These are phyloP conservation scores for Claviceps monticola DNA, from an alignment of 2,329 filamentous ascomycete species.

Conservation along the genomic window DNA sequence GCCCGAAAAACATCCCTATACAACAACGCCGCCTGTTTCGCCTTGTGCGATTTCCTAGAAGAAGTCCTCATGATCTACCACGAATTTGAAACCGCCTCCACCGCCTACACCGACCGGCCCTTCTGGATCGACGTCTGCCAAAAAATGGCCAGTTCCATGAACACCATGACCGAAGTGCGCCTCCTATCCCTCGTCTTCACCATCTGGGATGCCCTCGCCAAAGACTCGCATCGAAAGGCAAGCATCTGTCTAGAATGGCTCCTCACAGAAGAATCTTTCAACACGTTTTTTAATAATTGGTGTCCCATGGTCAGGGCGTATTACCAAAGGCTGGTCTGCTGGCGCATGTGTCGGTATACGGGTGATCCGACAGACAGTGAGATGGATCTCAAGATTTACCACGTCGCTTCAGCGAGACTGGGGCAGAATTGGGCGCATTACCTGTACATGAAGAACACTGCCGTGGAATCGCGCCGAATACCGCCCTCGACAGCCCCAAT, in stretches of 20 bases:
- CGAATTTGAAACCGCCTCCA: slow-evolving; percentile 28
- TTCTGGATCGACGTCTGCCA: slow-evolving; percentile 78
- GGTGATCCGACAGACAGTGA: slow-evolving; percentile 48
- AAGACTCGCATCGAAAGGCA: slow-evolving; percentile 52
- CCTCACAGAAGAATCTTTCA: slow-evolving; percentile 60
- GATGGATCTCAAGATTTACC: slow-evolving; percentile 57
- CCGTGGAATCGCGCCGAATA: slow-evolving; percentile 39
- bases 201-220: slow-evolving; percentile 60
- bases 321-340: slow-evolving; percentile 81
- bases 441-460: slow-evolving; percentile 55
- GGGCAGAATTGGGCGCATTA: slow-evolving; percentile 68
- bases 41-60: slow-evolving; percentile 82
- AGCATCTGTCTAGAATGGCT: slow-evolving; percentile 62
- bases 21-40: slow-evolving; percentile 73
- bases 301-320: slow-evolving; percentile 91
- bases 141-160: slow-evolving; percentile 68
- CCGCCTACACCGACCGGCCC: slow-evolving; percentile 52
- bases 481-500: slow-evolving; percentile 68
- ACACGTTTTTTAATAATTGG: slow-evolving; percentile 82
- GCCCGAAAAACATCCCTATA: slow-evolving; percentile 66
- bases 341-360: slow-evolving; percentile 69
- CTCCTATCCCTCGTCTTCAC: slow-evolving; percentile 70
- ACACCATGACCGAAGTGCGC: slow-evolving; percentile 80
- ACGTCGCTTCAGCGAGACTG: slow-evolving; percentile 52
- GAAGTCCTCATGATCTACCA: slow-evolving; percentile 57